Evolutionary conservation across 352 stramenopile genomes (phyloP), one percentile per base, ranked within the genome.

Genomic region (Phytophthora multivora): DNA sequence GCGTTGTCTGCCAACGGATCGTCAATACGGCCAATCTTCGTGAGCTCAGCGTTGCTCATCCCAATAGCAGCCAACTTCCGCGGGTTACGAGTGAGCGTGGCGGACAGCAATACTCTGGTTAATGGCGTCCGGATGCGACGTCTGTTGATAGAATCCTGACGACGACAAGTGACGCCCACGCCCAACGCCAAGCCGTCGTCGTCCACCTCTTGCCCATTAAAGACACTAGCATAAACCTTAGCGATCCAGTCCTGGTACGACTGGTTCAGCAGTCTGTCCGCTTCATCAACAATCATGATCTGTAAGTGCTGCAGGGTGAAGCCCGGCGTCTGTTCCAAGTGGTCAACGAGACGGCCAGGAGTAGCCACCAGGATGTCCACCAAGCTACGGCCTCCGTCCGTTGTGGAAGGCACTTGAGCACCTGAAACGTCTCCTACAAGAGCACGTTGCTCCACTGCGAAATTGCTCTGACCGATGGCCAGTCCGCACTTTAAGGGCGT

Each of bases 301-400:
- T 95, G 80, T 47, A 99, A 73, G 69, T 99, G 96, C 63, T 99
- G 92, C 55, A 99, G 73, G 47, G 95, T 99, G 61, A 99, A 99
- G 33, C 96, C 97, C n/a, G 88, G 91, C 16, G 97, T 99, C 61
- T 97, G 88, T 64, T 98, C 90, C 25, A 99, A 67, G 75, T 99
- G 97, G 70, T 99, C 97, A 21, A 99, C 87, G 12, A 99, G 83
- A 48, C 97, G 86, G 21, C 97, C 97, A 1, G 97, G 97, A 18
- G 97, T 99, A n/a, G 90, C 90, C 19, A 99, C 94, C 30, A 99
- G 64, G 54, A 99, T 97, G 75, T 99, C 97, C 18, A 99, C 88
- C 18, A 92, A 78, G 64, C 86, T 97, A 30, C 68, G 63, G 9
- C 88, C 84, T 31, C 87, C 87, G 38, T 86, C 59, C n/a, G 68